phyloP scores from a whole-genome alignment of 2,329 filamentous ascomycete species.

The Raffaelea ambrosiae region DNA sequence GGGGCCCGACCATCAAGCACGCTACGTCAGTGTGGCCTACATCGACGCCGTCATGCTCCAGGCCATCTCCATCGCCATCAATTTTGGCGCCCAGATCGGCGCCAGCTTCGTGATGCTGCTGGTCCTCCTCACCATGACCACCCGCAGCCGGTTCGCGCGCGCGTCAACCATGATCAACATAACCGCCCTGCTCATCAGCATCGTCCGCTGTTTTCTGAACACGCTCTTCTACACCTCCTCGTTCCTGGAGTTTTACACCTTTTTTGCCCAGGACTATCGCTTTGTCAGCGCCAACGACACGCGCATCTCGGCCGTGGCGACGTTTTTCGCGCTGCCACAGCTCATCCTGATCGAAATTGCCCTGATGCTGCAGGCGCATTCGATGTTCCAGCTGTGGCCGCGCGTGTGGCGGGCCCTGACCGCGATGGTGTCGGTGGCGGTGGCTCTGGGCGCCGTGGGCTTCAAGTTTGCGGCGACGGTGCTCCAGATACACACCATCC shows the following conservation, averaged over 20 bases:
- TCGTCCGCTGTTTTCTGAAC: constrained; percentile 49
- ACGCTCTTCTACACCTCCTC: constrained; percentile 51
- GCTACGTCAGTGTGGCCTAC: constrained; percentile 7
- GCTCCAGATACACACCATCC: constrained; percentile 25
- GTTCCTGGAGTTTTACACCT: constrained; percentile 53
- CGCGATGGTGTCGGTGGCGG: constrained; percentile 21
- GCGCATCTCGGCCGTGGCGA: constrained; percentile 27
- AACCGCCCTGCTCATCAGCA: constrained; percentile 49
- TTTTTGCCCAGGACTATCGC: constrained; percentile 46
- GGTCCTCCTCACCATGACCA: constrained; percentile 59
- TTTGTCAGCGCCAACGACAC: constrained; percentile 32
- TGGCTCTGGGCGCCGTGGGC: constrained; percentile 20
- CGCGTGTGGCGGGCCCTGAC: constrained; percentile 20
- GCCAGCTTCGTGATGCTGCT: constrained; percentile 52
- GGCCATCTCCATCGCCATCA: constrained; percentile 6
- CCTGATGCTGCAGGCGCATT: constrained; percentile 44
- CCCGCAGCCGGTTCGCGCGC: constrained; percentile 53
- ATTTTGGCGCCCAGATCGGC: constrained; percentile 15
- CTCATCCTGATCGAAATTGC: constrained; percentile 35
- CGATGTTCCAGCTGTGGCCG: constrained; percentile 42
- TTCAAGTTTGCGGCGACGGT: constrained; percentile 26
- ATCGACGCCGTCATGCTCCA: constrained; percentile 4
- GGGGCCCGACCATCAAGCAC: constrained; percentile 1
- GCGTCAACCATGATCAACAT: constrained; percentile 59
- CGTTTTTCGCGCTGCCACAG: constrained; percentile 33